A percentile compares a stretch with the other conserved stretches of the same genome.
Conservation (phyloP, 805 yeast species). For the Saccharomycopsis fodiens region DNA sequence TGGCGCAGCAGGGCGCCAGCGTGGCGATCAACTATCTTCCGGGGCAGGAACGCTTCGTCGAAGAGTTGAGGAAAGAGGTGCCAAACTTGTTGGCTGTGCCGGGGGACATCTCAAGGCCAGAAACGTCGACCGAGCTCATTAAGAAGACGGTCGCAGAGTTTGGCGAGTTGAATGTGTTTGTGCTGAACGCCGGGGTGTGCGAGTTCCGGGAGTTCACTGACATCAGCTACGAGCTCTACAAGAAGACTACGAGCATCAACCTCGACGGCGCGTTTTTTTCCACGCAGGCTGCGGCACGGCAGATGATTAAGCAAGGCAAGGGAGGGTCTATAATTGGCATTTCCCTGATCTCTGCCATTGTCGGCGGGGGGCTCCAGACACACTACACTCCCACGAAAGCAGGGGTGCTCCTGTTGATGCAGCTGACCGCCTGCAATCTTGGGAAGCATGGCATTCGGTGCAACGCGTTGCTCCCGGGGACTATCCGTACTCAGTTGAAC, state of each 20-base stretch:
- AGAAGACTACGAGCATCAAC: slow-evolving; percentile 32
- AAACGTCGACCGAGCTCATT: slow-evolving; percentile 30
- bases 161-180: slow-evolving; percentile 35
- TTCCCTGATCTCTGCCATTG: slow-evolving; percentile 36
- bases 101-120: slow-evolving; percentile 38
- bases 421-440: slow-evolving; percentile 36
- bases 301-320: slow-evolving; percentile 37
- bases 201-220: slow-evolving; percentile 35
- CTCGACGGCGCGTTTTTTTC: slow-evolving; percentile 38
- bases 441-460: slow-evolving; percentile 38
- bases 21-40: slow-evolving; percentile 32
- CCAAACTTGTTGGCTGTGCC: slow-evolving; percentile 29
- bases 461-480: slow-evolving; percentile 40
- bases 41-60: slow-evolving; percentile 21
- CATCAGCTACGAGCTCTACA: slow-evolving; percentile 31
- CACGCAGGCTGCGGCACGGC: slow-evolving; percentile 41
- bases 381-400: slow-evolving; percentile 44
- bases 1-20: slow-evolving; percentile 36
- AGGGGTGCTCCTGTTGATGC: slow-evolving; percentile 38
- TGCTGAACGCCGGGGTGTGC: slow-evolving; percentile 42
- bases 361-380: slow-evolving; percentile 39
- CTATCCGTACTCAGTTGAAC: slow-evolving; percentile 35
- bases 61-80: slow-evolving; percentile 21
- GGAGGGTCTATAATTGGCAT: slow-evolving; percentile 43
- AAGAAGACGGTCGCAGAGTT: slow-evolving; percentile 29